These are phyloP conservation scores for Clausena lansium DNA, from an alignment of 345 rosid genomes.

Conservation along the genomic window DNA sequence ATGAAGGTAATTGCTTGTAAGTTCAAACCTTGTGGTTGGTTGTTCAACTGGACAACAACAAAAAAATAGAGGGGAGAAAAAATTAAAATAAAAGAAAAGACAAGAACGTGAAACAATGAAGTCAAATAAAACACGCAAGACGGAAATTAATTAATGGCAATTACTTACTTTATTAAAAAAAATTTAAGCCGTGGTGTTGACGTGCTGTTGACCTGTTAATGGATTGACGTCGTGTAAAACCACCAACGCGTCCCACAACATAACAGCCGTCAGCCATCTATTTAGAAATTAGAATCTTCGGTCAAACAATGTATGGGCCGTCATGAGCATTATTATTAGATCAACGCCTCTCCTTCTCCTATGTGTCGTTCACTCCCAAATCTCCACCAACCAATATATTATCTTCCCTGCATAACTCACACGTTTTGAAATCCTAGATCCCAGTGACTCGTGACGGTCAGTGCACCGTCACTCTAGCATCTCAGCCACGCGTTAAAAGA, in stretches of 20 bases:
- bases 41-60: not conserved
- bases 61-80: not conserved
- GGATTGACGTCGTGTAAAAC: not conserved
- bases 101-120: not conserved
- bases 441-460: not conserved
- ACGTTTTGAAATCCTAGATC: not conserved
- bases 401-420: not conserved
- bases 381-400: not conserved
- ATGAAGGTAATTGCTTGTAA: not conserved
- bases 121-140: not conserved
- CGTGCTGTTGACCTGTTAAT: not conserved
- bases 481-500: not conserved
- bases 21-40: not conserved
- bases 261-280: slow-evolving; percentile 22
- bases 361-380: not conserved
- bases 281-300: slow-evolving; percentile 18
- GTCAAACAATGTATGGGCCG: slow-evolving; percentile 10
- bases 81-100: not conserved
- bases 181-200: not conserved
- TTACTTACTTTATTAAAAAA: not conserved
- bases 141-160: not conserved
- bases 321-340: too few relatives aligned
- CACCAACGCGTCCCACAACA: not conserved
- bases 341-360: not conserved
- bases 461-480: not conserved